Base-by-base conservation (phyloP, 805 yeast genomes). In the Saturnispora serradocipensis region DNA sequence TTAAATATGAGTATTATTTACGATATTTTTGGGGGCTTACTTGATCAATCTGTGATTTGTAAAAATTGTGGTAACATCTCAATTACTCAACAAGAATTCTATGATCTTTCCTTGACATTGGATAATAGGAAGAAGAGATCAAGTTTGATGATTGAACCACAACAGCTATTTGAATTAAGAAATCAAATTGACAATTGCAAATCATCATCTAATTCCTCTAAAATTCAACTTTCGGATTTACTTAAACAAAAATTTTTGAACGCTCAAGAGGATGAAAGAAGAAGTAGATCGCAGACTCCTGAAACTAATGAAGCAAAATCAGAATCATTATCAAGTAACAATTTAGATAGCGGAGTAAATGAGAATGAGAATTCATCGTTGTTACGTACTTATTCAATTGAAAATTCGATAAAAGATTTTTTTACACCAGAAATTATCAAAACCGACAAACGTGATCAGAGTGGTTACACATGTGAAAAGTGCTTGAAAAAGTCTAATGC, bases 11-110 rank as follows among this genome's bases (percentile, higher is more conserved):
- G 95, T 51, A 82, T 91, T 35, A 72, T 93, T 16, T 89, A 91
- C 67, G 97, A 91, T 63, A 87, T 93, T 22, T 93, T 93, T 70
- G 99, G 97, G 34, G 99, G 99, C 2, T 68, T 87, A 43, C 70
- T 91, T 51, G 78, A 83, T 59, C 99, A 93, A 70, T 76, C 80
- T 39, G 95, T 93, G 18, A 82, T 86, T 0, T 93, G 99, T 70
- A 77, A 78, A 56, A 77, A 72, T 50, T 93, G 99, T 70, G 80
- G 83, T n/a, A 80, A 86, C 59, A 80, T 86, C 20, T 86, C 95
- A 13, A 81, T 80, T 48, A 93, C 99, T 6, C 81, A 83, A 57
- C 99, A 93, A 68, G 97, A 93, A 61, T 86, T 93, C 61, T 90
- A 90, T 65, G 99, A 93, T 69, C 72, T 93, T 52, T 86, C 96